Conservation (phyloP, 768 basidiomycete species). For the Kwoniella sp. region DNA sequence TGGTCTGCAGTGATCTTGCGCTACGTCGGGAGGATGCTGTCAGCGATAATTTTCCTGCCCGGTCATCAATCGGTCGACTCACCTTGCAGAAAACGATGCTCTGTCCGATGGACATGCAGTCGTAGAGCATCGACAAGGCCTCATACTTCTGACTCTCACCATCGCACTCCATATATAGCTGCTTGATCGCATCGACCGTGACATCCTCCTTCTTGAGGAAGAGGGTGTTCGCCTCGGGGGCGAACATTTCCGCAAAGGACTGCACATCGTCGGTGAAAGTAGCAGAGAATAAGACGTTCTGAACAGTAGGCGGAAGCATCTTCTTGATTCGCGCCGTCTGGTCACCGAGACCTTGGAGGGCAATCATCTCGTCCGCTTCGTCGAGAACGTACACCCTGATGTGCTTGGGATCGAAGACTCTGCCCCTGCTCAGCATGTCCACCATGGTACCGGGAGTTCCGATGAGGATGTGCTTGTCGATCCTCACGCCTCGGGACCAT, state of each 20-base stretch:
- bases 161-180: conserved; percentile 96
- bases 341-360: conserved; percentile 80
- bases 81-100: conserved; percentile 98
- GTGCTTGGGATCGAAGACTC: conserved; percentile 69
- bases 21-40: no score
- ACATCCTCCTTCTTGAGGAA: conserved; percentile 90
- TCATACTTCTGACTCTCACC: conserved; percentile 92
- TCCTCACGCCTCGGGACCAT: conserved; percentile 46
- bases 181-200: conserved; percentile 86
- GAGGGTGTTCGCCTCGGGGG: conserved; percentile 92
- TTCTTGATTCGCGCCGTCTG: conserved; percentile 91
- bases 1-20: conserved; percentile 87
- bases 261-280: conserved; percentile 95
- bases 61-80: conserved; percentile 38
- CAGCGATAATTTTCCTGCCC: conserved; percentile 4
- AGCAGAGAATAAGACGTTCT: conserved; percentile 95
- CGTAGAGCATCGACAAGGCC: conserved; percentile 83
- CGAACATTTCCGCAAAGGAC: conserved; percentile 84
- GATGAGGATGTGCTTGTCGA: conserved; percentile 86
- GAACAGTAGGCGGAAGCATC: conserved; percentile 57
- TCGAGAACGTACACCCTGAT: conserved; percentile 93
- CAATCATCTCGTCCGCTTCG: conserved; percentile 98
- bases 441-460: conserved; percentile 95
- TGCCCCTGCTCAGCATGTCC: conserved; percentile 66
- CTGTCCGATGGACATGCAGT: conserved; percentile 88